Percentiles rank a stretch among this genome's conserved stretches.
phyloP scores from a whole-genome alignment of 176 grass and related monocot genomes.

The Sorghum bicolor region Sorghum_bicolor_NCBIv3 NC_012870.2:3325501-3326000 shows the following conservation, averaged over 20 bases:
- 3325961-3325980: neutral
- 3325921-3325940: constrained; percentile 75
- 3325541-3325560: neutral
- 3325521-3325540: neutral
- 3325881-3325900: constrained; percentile 45
- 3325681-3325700: neutral
- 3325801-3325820: constrained; percentile 65
- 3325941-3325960: constrained; percentile 44
- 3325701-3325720: neutral
- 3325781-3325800: constrained; percentile 49
- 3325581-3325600: neutral
- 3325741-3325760: neutral
- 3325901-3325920: constrained; percentile 28
- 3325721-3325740: neutral
- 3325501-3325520: neutral
- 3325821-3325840: constrained; percentile 51
- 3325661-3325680: neutral
- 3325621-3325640: neutral
- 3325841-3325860: constrained; percentile 41
- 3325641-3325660: neutral
- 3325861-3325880: constrained; percentile 54
- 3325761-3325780: neutral
- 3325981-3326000: neutral
- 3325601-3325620: constrained; percentile 3
- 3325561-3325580: neutral